These are phyloP conservation scores for Tulasnella sp. DNA, from an alignment of 768 basidiomycete species.

Conservation along the genomic window DNA sequence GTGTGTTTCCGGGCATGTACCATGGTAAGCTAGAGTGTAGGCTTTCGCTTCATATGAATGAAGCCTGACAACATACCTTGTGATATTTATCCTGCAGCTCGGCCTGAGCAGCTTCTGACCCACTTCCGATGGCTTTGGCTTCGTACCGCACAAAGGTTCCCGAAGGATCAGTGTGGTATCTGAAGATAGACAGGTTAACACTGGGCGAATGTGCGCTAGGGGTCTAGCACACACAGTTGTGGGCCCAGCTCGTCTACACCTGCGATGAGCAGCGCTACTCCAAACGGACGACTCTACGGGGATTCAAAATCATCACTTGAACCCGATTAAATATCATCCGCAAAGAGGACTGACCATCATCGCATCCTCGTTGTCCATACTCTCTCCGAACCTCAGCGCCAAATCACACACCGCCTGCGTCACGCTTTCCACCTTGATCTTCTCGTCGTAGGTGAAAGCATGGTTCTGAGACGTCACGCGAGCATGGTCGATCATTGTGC, in stretches of 20 bases:
- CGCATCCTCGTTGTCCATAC: constrained; percentile 96
- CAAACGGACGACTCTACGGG: constrained; percentile 81
- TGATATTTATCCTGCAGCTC: constrained; percentile 97
- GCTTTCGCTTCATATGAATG: neutral
- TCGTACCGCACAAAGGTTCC: constrained; percentile 95
- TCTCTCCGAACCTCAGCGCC: constrained; percentile 94
- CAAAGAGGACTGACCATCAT: constrained; percentile 58
- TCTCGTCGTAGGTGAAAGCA: constrained; percentile 92
- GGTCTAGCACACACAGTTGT: constrained; percentile 58
- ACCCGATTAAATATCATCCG: neutral
- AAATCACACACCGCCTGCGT: constrained; percentile 98
- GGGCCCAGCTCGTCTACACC: constrained; percentile 93
- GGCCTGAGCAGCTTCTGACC: constrained; percentile 93
- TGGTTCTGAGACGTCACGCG: constrained; percentile 95
- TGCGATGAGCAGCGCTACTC: constrained; percentile 94
- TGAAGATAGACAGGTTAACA: constrained; percentile 29
- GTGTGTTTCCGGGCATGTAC: neutral
- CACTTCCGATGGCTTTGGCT: constrained; percentile 97
- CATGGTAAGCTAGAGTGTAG: neutral
- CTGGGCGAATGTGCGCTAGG: neutral
- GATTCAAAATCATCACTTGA: neutral
- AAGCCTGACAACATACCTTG: constrained; percentile 43
- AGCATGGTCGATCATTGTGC: constrained; percentile 99
- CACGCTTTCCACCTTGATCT: constrained; percentile 92
- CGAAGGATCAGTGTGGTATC: constrained; percentile 96